Evolutionary conservation across 441 rosid species (phyloP).

Genomic region (Capsella rubella): DNA sequence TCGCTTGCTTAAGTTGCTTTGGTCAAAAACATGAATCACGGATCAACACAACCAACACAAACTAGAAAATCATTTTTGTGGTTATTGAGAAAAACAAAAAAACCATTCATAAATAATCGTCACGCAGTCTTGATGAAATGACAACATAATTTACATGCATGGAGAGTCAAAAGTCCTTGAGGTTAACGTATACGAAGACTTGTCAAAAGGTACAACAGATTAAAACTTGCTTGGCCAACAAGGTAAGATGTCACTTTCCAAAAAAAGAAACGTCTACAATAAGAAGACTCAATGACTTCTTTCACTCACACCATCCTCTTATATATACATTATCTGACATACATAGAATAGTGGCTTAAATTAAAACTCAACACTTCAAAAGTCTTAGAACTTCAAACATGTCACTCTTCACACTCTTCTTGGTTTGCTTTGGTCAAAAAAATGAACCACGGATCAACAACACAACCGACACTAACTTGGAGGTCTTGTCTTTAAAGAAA

Average conservation of each 20-base stretch:
- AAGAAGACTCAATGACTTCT: neutral
- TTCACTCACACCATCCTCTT: neutral
- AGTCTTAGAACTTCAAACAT: neutral
- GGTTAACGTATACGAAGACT: neutral
- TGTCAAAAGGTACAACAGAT: neutral
- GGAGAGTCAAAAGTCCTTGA: neutral
- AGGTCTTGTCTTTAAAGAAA: constrained; percentile 18
- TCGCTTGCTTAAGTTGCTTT: no score
- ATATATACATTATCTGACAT: constrained; percentile 2
- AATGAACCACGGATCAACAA: neutral
- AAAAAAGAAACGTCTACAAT: neutral
- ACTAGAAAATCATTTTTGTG: no score
- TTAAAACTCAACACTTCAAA: neutral
- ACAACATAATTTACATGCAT: neutral
- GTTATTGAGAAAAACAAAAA: no score
- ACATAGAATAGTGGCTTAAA: neutral
- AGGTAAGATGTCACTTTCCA: neutral
- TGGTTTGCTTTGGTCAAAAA: neutral
- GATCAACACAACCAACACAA: no score
- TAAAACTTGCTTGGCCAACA: neutral
- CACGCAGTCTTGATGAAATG: no score
- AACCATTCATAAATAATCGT: no score
- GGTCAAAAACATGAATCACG: no score
- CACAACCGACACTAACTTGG: neutral
- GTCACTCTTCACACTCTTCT: neutral